phyloP scores from a whole-genome alignment of 257 asterid genomes.

The Verbena officinalis region DNA sequence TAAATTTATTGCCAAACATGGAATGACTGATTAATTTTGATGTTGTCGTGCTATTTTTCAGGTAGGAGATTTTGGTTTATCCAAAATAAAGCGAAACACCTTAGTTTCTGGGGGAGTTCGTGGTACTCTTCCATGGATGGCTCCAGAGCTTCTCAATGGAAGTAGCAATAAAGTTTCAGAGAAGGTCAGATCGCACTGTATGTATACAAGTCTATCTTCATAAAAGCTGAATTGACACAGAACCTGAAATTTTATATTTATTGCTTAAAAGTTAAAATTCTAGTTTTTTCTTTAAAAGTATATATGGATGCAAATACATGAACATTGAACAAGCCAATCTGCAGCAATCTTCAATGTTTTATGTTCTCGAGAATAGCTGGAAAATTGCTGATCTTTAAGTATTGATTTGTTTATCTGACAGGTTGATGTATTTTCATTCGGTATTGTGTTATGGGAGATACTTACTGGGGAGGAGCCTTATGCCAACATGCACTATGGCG shows the following conservation, averaged over 20 bases:
- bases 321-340: conserved; percentile 22
- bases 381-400: not conserved
- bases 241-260: not conserved
- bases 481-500: conserved; percentile 95
- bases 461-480: conserved; percentile 98
- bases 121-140: conserved; percentile 99
- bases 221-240: conserved; percentile 20
- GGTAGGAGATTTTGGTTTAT: conserved; percentile 96
- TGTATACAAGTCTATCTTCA: conserved; percentile 14
- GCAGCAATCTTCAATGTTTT: conserved; percentile 9
- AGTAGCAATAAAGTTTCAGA: conserved; percentile 86
- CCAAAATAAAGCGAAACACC: conserved; percentile 85
- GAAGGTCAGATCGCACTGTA: conserved; percentile 51
- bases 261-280: too few relatives aligned
- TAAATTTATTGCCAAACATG: conserved; percentile 4
- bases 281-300: not conserved
- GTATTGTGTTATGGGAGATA: conserved; percentile 97
- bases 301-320: conserved; percentile 4
- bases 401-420: conserved; percentile 34
- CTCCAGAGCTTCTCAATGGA: conserved; percentile 90
- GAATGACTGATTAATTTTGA: conserved; percentile 23
- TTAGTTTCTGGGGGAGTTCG: conserved; percentile 96
- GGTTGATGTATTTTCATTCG: conserved; percentile 97
- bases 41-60: conserved; percentile 39
- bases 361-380: not conserved